These are phyloP conservation scores for Zea luxurians DNA, from an alignment of 176 grass and related monocot species.

Conservation along the genomic window DNA sequence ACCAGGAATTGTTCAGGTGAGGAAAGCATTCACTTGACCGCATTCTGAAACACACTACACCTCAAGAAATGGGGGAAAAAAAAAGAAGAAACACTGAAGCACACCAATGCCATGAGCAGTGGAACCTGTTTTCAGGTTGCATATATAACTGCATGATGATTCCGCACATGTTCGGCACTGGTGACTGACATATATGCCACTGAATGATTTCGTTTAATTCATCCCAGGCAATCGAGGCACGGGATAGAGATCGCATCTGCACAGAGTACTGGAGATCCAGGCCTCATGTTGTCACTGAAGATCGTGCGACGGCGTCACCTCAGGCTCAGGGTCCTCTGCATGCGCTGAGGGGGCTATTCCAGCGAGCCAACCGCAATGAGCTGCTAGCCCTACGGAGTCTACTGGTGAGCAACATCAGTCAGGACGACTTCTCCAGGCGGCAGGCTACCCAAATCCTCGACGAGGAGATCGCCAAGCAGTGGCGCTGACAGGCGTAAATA, in stretches of 20 bases:
- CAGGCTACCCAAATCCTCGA: slow-evolving; percentile 46
- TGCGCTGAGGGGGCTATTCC: slow-evolving; percentile 66
- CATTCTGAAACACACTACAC: not conserved
- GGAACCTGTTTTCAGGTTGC: not conserved
- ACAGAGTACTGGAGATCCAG: slow-evolving; percentile 80
- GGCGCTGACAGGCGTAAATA: slow-evolving; percentile 36
- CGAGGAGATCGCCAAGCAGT: slow-evolving; percentile 50
- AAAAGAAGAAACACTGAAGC: not conserved
- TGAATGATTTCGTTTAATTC: slow-evolving; percentile 13
- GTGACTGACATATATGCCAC: not conserved
- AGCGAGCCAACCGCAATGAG: slow-evolving; percentile 69
- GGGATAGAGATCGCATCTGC: slow-evolving; percentile 61
- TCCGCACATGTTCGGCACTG: not conserved
- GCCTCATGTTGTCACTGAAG: slow-evolving; percentile 31
- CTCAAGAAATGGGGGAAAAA: not conserved
- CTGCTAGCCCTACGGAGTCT: slow-evolving; percentile 52
- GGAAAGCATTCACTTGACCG: slow-evolving; percentile 15
- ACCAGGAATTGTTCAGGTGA: slow-evolving; percentile 63
- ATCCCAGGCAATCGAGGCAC: slow-evolving; percentile 60
- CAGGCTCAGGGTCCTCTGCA: slow-evolving; percentile 48
- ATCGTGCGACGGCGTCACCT: slow-evolving; percentile 5
- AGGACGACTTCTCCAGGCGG: slow-evolving; percentile 43
- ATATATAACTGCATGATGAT: not conserved
- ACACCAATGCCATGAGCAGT: not conserved
- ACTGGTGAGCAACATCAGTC: slow-evolving; percentile 30